Evolutionary conservation across 768 basidiomycete species (phyloP).

Genomic region (Myochromella boudieri): DNA sequence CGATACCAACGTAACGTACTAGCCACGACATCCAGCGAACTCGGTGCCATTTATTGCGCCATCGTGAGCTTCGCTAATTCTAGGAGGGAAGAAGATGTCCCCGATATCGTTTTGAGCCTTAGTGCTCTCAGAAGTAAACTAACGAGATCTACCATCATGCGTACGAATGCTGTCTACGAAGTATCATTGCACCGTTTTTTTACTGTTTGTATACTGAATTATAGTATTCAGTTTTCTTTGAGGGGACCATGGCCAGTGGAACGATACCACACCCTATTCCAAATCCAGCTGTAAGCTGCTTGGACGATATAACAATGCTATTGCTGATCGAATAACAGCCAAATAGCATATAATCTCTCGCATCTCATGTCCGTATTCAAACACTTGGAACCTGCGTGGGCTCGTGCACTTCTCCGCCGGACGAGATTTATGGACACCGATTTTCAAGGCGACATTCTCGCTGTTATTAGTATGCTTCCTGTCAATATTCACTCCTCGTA

Average conservation of each 20-base stretch:
- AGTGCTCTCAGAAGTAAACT: conserved; percentile 76
- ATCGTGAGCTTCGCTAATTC: conserved; percentile 72
- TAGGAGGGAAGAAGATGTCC: conserved; percentile 46
- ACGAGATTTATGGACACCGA: conserved; percentile 75
- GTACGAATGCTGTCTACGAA: conserved; percentile 66
- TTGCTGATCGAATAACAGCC: conserved; percentile 35
- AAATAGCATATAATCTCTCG: conserved; percentile 67
- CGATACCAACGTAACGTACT: conserved; percentile 70
- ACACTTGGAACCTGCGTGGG: conserved; percentile 76
- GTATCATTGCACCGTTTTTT: conserved; percentile 29
- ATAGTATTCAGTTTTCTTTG: conserved; percentile 59
- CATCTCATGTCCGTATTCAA: conserved; percentile 74
- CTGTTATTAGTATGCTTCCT: conserved; percentile 66
- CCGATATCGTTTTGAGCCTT: conserved; percentile 61
- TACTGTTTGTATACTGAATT: no score
- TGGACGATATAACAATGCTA: background rate
- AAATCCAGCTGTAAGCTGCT: conserved; percentile 60
- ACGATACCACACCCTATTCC: conserved; percentile 67
- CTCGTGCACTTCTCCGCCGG: conserved; percentile 69
- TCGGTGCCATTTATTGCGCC: conserved; percentile 74
- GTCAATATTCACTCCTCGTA: background rate
- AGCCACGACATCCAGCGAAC: conserved; percentile 63
- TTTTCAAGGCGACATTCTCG: conserved; percentile 83
- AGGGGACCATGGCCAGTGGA: conserved; percentile 79
- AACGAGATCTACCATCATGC: conserved; percentile 55